Percentiles rank a stretch among this genome's conserved stretches.
These are phyloP conservation scores for Amanita fuliginea DNA, from an alignment of 768 basidiomycete species.

Conservation along the genomic window DNA sequence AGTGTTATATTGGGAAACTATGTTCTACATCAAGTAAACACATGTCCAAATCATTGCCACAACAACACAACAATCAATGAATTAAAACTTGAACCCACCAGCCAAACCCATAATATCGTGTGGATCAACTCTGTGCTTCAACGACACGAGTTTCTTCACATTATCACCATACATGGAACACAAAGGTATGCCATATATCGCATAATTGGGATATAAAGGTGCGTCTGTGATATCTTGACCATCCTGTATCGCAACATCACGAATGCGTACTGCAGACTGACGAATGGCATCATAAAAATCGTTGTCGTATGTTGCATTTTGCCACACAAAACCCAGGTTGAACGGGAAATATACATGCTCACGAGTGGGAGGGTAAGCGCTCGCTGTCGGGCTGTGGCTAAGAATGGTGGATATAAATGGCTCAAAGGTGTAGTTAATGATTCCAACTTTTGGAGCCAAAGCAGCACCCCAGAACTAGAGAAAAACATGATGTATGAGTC, in stretches of 20 bases:
- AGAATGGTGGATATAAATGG: slow-evolving; percentile 31
- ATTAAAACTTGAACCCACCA: slow-evolving; percentile 38
- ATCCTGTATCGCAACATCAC: slow-evolving; percentile 17
- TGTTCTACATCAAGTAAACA: too few relatives aligned
- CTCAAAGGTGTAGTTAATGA: slow-evolving; percentile 30
- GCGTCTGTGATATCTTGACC: slow-evolving; percentile 26
- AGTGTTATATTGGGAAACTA: too few relatives aligned
- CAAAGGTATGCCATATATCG: slow-evolving; percentile 29
- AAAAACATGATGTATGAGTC: background rate
- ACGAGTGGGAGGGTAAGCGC: slow-evolving; percentile 33
- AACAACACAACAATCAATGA: background rate
- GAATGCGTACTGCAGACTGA: slow-evolving; percentile 24
- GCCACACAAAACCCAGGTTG: slow-evolving; percentile 17
- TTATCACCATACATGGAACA: slow-evolving; percentile 31
- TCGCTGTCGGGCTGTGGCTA: slow-evolving; percentile 21
- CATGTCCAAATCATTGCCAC: too few relatives aligned
- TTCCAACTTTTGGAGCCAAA: background rate
- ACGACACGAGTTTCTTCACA: slow-evolving; percentile 19
- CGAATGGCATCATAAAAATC: slow-evolving; percentile 23
- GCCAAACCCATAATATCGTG: slow-evolving; percentile 39
- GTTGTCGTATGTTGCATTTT: slow-evolving; percentile 9
- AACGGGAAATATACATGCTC: slow-evolving; percentile 16
- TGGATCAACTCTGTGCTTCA: slow-evolving; percentile 35
- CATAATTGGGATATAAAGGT: slow-evolving; percentile 28
- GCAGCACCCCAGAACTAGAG: background rate